phyloP scores from a whole-genome alignment of 768 basidiomycete species.

The Hypholoma fasciculare region DNA sequence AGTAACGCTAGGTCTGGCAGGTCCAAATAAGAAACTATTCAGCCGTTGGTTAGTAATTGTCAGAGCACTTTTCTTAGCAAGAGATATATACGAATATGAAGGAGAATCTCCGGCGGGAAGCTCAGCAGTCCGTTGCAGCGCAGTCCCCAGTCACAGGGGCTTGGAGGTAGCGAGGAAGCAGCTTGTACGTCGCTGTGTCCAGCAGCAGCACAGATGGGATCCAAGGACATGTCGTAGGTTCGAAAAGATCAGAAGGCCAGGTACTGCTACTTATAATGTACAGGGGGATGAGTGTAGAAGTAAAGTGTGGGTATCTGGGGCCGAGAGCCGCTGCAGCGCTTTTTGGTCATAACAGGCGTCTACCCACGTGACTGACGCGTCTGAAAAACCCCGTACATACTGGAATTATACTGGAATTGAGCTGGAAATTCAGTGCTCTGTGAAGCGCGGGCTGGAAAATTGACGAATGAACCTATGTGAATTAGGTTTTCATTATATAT shows the following conservation, averaged over 20 bases:
- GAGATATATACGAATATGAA: slow-evolving; percentile 54
- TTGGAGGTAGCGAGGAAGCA: background rate
- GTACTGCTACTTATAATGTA: too few relatives aligned
- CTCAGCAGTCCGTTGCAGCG: slow-evolving; percentile 25
- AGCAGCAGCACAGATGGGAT: background rate
- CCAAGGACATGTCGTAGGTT: too few relatives aligned
- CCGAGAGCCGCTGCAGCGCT: background rate
- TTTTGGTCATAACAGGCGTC: background rate
- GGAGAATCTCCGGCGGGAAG: slow-evolving; percentile 56
- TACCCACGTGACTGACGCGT: background rate
- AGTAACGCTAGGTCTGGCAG: slow-evolving; percentile 66
- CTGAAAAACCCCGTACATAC: background rate
- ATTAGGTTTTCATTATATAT: background rate
- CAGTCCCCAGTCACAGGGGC: background rate
- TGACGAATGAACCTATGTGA: background rate
- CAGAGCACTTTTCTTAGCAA: background rate
- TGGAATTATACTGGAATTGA: too few relatives aligned
- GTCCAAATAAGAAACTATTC: slow-evolving; percentile 68
- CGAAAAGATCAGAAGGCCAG: too few relatives aligned
- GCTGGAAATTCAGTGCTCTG: too few relatives aligned
- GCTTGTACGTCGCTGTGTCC: background rate
- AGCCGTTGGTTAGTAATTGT: background rate
- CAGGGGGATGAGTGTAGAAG: background rate
- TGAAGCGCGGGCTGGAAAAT: too few relatives aligned
- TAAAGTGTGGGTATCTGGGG: slow-evolving; percentile 4